Evolutionary conservation across 768 basidiomycete species (phyloP).

Genomic region (Suillus paluster): DNA sequence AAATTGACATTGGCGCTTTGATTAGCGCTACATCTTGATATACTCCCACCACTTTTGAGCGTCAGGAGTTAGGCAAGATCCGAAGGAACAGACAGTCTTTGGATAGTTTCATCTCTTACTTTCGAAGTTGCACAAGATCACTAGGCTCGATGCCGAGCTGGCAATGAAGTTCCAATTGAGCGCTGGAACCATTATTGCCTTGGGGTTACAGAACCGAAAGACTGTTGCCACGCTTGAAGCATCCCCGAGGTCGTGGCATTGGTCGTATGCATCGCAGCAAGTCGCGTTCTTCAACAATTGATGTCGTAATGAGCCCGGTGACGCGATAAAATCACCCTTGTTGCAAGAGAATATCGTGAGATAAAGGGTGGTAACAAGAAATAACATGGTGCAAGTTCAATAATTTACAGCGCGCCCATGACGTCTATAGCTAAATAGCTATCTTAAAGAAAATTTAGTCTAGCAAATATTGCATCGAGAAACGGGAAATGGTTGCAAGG

Average conservation of each 20-base stretch:
- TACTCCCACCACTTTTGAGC: background rate
- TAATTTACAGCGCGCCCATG: background rate
- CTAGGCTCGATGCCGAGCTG: background rate
- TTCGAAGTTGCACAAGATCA: background rate
- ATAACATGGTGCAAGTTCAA: background rate
- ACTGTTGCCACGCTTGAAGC: background rate
- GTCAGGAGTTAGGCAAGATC: background rate
- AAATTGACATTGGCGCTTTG: background rate
- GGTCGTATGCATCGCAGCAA: no score
- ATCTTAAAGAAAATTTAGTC: background rate
- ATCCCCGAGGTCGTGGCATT: background rate
- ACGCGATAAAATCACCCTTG: no score
- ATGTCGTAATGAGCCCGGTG: no score
- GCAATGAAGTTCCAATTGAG: background rate
- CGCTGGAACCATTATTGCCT: background rate
- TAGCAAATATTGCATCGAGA: background rate
- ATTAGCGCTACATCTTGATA: background rate
- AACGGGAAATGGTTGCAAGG: background rate
- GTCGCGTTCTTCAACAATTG: background rate
- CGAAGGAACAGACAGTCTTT: background rate
- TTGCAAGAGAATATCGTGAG: no score
- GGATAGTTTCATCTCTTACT: background rate
- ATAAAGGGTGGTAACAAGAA: no score
- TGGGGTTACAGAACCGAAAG: background rate
- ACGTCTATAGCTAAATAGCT: background rate